Conservation (phyloP, 805 yeast species). For the Candida taoyuanica region DNA sequence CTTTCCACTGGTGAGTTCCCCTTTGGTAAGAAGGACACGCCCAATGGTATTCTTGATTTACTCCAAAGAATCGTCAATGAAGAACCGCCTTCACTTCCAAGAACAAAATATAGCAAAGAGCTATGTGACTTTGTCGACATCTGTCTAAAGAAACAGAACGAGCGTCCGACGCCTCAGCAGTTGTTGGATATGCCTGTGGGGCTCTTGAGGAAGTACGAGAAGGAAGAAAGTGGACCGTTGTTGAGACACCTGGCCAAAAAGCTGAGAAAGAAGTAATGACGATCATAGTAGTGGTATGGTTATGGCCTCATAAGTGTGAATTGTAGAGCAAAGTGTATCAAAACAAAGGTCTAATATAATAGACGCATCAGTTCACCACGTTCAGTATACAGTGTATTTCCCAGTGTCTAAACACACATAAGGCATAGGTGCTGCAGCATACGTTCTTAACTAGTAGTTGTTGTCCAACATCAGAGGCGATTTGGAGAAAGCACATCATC, state of each 20-base stretch:
- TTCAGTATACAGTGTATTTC: too few species aligned
- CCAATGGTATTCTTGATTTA: constrained; percentile 85
- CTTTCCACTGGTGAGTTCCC: constrained; percentile 83
- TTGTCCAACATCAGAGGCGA: too few species aligned
- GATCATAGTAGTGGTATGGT: too few species aligned
- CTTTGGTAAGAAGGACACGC: constrained; percentile 58
- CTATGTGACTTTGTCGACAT: constrained; percentile 66
- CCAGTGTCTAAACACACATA: background rate
- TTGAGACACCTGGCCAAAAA: constrained; percentile 40
- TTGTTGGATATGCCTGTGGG: constrained; percentile 40
- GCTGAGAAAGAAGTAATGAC: constrained; percentile 18
- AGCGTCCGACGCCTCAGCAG: constrained; percentile 71
- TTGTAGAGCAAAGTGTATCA: too few species aligned
- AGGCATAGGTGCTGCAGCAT: too few species aligned
- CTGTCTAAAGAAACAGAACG: constrained; percentile 66
- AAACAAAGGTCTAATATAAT: too few species aligned
- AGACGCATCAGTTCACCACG: too few species aligned
- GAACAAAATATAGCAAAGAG: constrained; percentile 34
- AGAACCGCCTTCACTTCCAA: constrained; percentile 71
- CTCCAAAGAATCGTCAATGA: constrained; percentile 92
- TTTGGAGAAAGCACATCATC: too few species aligned
- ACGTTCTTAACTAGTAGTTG: too few species aligned
- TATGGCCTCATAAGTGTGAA: too few species aligned
- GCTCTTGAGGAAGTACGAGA: constrained; percentile 30
- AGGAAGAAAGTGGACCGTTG: constrained; percentile 30